Conservation (phyloP, 495 filamentous ascomycete species). For the Sporormia fimetaria region DNA sequence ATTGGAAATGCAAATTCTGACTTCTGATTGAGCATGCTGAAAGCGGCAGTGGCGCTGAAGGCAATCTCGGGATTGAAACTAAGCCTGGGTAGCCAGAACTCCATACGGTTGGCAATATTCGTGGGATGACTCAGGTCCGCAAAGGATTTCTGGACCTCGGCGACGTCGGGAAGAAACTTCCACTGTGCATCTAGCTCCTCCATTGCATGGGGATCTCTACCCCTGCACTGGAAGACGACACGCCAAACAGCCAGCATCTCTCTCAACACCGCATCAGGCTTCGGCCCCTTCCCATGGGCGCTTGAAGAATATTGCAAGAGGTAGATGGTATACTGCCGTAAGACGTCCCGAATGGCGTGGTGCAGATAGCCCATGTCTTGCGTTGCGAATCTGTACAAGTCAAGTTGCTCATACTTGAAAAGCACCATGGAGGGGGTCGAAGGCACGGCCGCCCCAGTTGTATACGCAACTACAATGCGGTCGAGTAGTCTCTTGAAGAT, state of each 20-base stretch:
- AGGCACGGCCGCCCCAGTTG: background rate
- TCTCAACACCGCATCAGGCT: conserved; percentile 2
- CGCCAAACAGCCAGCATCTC: conserved; percentile 20
- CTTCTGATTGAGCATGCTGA: conserved; percentile 9
- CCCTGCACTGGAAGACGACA: conserved; percentile 15
- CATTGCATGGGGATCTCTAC: background rate
- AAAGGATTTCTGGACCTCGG: background rate
- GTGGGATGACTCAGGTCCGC: too few species aligned
- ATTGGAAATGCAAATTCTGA: background rate
- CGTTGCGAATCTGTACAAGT: too few species aligned
- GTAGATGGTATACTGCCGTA: too few species aligned
- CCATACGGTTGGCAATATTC: too few species aligned
- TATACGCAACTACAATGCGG: conserved; percentile 1
- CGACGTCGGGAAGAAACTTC: background rate
- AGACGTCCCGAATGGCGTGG: too few species aligned
- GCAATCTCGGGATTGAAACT: too few species aligned
- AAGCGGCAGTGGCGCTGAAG: conserved; percentile 10
- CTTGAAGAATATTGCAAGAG: background rate
- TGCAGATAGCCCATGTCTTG: too few species aligned
- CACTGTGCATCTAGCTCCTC: background rate
- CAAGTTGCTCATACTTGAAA: conserved; percentile 9
- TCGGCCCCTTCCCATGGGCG: background rate
- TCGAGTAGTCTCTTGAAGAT: conserved; percentile 11
- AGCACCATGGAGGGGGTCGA: conserved; percentile 15
- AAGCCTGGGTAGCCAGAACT: too few species aligned